These are phyloP conservation scores for Saccharomycopsis crataegensis DNA, from an alignment of 1,139 yeast species.

Conservation along the genomic window DNA sequence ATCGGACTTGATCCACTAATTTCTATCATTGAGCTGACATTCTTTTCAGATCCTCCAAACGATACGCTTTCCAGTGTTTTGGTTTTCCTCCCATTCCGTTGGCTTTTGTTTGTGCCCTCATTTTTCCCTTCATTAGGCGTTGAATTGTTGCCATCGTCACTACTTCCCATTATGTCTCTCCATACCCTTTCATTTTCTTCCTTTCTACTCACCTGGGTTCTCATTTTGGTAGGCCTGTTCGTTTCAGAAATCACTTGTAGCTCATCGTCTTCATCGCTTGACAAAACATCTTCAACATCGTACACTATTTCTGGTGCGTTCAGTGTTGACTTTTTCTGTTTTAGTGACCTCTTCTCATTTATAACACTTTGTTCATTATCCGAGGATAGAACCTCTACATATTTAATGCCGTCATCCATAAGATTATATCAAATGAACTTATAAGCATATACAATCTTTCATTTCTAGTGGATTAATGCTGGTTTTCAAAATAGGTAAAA, in stretches of 20 bases:
- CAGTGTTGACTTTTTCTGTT: neutral
- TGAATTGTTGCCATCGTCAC: neutral
- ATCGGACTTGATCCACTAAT: neutral
- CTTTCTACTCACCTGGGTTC: neutral
- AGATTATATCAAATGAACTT: no score
- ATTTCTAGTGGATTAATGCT: no score
- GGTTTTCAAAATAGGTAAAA: no score
- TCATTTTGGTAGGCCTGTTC: neutral
- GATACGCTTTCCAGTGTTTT: neutral
- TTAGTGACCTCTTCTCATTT: neutral
- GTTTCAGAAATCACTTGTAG: neutral
- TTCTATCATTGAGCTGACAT: neutral
- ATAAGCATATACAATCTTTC: no score
- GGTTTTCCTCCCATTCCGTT: neutral
- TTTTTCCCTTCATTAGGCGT: neutral
- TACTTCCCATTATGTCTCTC: neutral
- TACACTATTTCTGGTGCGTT: neutral
- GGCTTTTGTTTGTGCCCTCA: neutral
- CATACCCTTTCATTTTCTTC: neutral
- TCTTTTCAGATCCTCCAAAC: neutral
- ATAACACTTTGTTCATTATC: neutral
- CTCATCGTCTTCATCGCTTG: constrained; percentile 7
- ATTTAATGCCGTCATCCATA: neutral
- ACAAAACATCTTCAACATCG: constrained; percentile 4
- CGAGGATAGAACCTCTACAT: neutral